Evolutionary conservation across 2,329 filamentous ascomycete species (phyloP), one percentile per base, ranked within the genome.

Genomic region (Drechslerella coelobrocha): DNA sequence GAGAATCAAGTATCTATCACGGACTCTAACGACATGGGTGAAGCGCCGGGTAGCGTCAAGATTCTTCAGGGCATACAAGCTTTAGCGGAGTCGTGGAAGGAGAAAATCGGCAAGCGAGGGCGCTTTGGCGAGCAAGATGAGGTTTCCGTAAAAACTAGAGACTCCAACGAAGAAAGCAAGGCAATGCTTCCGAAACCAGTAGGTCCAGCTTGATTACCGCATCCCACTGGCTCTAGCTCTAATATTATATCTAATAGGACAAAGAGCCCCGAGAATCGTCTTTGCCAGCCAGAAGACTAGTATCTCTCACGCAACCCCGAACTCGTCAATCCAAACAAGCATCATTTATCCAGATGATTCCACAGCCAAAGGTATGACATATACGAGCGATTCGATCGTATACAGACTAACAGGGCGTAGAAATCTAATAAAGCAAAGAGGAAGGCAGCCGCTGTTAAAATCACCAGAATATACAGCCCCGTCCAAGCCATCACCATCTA

Each of bases 331-430:
- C 23, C 4, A 71, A 63, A 10, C 59, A 54, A 50, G 9, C 14
- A 12, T 23, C 53, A 6, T 31, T 47, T 2, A 14, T 71, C 37
- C 59, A 63, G 21, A 60, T 71, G 66, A 50, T 59, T 14, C 66
- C 66, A 9, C 66, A 71, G 34, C 66, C 66, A 7, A 71, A 71
- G 41, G 66, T 60, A 60, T 14, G 27, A 27, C n/a, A 55, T 21
- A 10, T 39, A 27, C 24, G n/a, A 0, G 1, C 17, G 7, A 2
- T 27, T 10, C 2, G 4, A 9, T 21, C 4, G 14, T 7, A 6
- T 31, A 63, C 41, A 45, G 4, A 19, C 5, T 21, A 23, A n/a
- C 1, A 12, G 2, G 23, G 8, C 14, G 2, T 29, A 54, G 60
- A 56, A 43, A n/a, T 50, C 39, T 6, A 48, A 47, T 12, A 52